Evolutionary conservation across 495 filamentous ascomycete species (phyloP).

Genomic region (Aspergillus coremiiformis): DNA sequence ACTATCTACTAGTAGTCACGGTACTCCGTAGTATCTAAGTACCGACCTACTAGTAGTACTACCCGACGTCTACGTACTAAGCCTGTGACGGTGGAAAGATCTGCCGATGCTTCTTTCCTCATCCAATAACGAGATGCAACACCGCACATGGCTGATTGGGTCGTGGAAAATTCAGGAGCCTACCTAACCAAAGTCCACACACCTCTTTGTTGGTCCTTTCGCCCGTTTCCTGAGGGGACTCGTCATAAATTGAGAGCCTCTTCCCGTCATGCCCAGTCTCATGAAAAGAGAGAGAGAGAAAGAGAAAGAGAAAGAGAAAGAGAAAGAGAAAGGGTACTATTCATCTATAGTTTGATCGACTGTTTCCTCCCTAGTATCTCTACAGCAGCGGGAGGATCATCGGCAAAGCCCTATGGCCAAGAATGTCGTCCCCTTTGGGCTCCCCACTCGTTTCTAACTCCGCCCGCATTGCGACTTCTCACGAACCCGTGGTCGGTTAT

Average conservation of each 20-base stretch:
- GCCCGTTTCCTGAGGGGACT: too few relatives aligned
- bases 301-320: background rate
- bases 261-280: background rate
- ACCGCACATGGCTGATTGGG: conserved; percentile 3
- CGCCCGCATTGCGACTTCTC: background rate
- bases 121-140: background rate
- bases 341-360: background rate
- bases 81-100: background rate
- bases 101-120: background rate
- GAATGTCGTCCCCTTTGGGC: background rate
- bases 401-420: background rate
- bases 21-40: too few relatives aligned
- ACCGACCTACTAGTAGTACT: too few relatives aligned
- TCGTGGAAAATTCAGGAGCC: background rate
- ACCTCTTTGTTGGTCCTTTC: too few relatives aligned
- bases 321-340: too few relatives aligned
- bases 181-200: background rate
- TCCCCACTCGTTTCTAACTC: background rate
- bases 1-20: too few relatives aligned
- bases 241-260: background rate
- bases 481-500: background rate
- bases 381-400: background rate
- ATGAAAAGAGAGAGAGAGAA: background rate
- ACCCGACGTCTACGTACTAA: too few relatives aligned
- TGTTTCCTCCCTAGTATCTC: background rate